Base-by-base conservation (phyloP, 2,329 filamentous ascomycete genomes). In the Chrysosporium queenslandicum region DNA sequence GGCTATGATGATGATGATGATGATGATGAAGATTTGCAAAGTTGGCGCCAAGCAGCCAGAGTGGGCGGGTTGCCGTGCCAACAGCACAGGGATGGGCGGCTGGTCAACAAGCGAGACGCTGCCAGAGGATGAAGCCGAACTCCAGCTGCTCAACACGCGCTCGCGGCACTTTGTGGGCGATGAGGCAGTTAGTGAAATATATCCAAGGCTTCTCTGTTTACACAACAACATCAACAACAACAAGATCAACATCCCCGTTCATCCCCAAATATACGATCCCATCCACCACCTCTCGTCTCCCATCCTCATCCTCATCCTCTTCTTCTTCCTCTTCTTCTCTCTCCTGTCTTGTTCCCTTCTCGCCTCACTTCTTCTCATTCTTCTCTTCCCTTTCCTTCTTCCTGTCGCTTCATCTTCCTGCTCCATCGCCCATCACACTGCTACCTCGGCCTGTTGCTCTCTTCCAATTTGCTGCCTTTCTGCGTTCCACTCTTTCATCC, bases 301-400 rank as follows among this genome's bases (percentile, higher is more conserved):
- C 37, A 25, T 1, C 18, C 47, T 12, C 27, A 25, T 16, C 30
- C 43, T 32, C 49, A 53, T 52, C 55, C 53, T 52, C 46, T 57
- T 20, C 30, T 48, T 30, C 32, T 39, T 32, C 34, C 14, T 43
- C 34, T 27, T 11, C 29, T 23, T 48, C 36, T 41, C 23, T 29
- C 40, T 16, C 12, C 12, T 7, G 8, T 23, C 40, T 16, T 23
- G n/a, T 39, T 42, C 25, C 30, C 43, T 42, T 36, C 46, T 37
- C 42, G 32, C 45, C 34, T 41, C 49, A 42, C 42, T 52, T 55
- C 58, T 51, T 25, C 56, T 55, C 46, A 48, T 41, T 52, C 54
- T 48, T 46, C 53, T 27, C 51, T 32, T 20, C 21, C n/a, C 20
- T 11, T 9, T 34, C n/a, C 27, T 21, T 25, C 20, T 18, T 25